A percentile compares a stretch with the other conserved stretches of the same genome.
Conservation (phyloP, 2,329 filamentous ascomycete species). For the Helotiales sp. region DNA sequence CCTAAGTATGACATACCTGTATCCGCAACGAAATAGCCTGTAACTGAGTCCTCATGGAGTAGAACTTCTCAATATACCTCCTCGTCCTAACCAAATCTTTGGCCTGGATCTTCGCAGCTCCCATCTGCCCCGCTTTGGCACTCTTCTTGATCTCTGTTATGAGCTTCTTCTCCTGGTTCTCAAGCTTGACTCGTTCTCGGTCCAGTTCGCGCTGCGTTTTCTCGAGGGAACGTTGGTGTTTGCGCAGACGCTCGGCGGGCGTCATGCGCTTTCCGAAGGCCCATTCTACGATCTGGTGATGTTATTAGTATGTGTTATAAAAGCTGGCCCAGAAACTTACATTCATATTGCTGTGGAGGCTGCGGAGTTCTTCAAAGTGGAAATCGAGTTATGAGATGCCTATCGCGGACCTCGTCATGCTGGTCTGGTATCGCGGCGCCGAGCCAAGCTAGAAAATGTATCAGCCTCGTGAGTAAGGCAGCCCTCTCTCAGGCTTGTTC, state of each 20-base stretch:
- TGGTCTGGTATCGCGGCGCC: not conserved
- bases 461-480: not conserved
- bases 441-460: not conserved
- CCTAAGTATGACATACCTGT: slow-evolving; percentile 61
- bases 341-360: slow-evolving; percentile 47
- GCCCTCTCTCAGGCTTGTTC: not conserved
- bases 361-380: not conserved
- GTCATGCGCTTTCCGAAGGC: slow-evolving; percentile 99
- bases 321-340: slow-evolving; percentile 40
- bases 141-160: slow-evolving; percentile 97
- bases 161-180: slow-evolving; percentile 98
- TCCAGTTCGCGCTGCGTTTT: slow-evolving; percentile 97
- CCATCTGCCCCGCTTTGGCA: slow-evolving; percentile 97
- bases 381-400: slow-evolving; percentile 9
- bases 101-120: slow-evolving; percentile 97
- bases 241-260: slow-evolving; percentile 84
- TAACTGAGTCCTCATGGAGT: slow-evolving; percentile 94
- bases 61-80: slow-evolving; percentile 97
- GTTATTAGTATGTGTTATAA: not conserved
- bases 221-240: slow-evolving; percentile 95
- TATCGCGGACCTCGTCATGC: slow-evolving; percentile 19
- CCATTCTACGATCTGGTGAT: slow-evolving; percentile 89
- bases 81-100: slow-evolving; percentile 94
- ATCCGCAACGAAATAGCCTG: slow-evolving; percentile 94
- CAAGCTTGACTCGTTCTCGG: slow-evolving; percentile 89